Evolutionary conservation across 169 alveolate species (phyloP), one percentile per base, ranked within the genome.

Genomic region (Amoebophrya sp.): DNA sequence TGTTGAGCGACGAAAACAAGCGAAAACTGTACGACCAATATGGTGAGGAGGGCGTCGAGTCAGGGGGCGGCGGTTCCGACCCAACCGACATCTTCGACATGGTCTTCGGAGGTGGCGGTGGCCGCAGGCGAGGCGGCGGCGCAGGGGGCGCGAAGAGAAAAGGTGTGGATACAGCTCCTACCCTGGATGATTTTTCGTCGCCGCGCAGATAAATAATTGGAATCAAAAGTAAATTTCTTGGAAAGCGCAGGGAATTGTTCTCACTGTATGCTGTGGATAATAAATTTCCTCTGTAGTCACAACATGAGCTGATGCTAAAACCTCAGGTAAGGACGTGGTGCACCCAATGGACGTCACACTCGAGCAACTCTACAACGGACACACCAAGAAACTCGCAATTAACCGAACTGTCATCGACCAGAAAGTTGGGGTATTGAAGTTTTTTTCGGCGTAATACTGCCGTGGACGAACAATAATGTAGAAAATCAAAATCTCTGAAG

Each of bases 1-100:
- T 97, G 0, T 94, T 98, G 41, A 94, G 97, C 33, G 98, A 97
- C 93, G 94, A 96, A 47, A 95, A 96, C 53, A 96, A 97, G 93
- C 94, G 98, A 93, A 77, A 89, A 47, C 91, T 89, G 18, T 93
- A 91, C 39, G 94, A 93, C 89, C 91, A 89, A 54, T 89, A 47
- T 40, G 94, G 94, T 23, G 93, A 93, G 40, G 94, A 93, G 89
- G 93, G 93, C 7, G 90, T 93, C 18, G 88, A 93, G 91, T 55
- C 90, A 23, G 94, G 94, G 29, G 94, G 91, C 40, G 47, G 83
- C 83, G 83, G 83, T 2, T 2, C 32, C 12, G 83, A 66, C 32
- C 83, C 83, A 25, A 89, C 55, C 77, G 91, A 89, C 40, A 41
- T 89, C 14, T 89, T 89, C 77, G 91, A 89, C 32, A 89, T 89